A percentile compares a stretch with the other conserved stretches of the same genome.
phyloP scores from a whole-genome alignment of 2,329 filamentous ascomycete genomes.

The Phaeosphaeria sp. region DNA sequence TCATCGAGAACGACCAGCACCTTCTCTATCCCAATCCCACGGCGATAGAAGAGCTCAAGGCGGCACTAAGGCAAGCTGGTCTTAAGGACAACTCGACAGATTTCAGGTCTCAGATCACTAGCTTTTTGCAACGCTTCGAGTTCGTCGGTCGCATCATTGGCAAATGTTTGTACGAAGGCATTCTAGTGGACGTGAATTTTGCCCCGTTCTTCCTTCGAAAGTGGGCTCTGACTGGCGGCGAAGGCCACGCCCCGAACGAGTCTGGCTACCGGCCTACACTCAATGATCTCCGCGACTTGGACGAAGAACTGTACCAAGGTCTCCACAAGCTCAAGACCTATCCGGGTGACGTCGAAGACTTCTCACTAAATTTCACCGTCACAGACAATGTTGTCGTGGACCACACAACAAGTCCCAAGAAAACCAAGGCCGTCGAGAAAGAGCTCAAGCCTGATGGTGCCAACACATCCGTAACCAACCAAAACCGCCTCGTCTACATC shows the following conservation, averaged over 20 bases:
- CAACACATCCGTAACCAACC: slow-evolving; percentile 81
- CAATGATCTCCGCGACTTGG: slow-evolving; percentile 91
- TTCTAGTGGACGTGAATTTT: slow-evolving; percentile 90
- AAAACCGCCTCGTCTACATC: slow-evolving; percentile 93
- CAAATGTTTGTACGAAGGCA: slow-evolving; percentile 97
- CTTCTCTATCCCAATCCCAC: slow-evolving; percentile 87
- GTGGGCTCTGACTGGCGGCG: slow-evolving; percentile 80
- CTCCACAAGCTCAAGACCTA: slow-evolving; percentile 85
- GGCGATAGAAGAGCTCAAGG: slow-evolving; percentile 72
- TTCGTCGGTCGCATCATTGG: slow-evolving; percentile 92
- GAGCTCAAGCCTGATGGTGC: slow-evolving; percentile 80
- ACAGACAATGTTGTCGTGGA: slow-evolving; percentile 66
- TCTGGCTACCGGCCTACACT: slow-evolving; percentile 86
- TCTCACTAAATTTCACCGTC: slow-evolving; percentile 88
- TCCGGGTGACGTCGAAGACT: slow-evolving; percentile 76
- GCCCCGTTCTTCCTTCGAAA: slow-evolving; percentile 96
- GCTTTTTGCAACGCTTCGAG: slow-evolving; percentile 78
- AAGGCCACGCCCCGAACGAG: slow-evolving; percentile 67
- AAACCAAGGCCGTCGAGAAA: slow-evolving; percentile 69
- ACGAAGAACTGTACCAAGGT: slow-evolving; percentile 88
- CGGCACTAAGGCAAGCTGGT: slow-evolving; percentile 61
- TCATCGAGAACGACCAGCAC: slow-evolving; percentile 84
- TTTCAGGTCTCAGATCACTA: slow-evolving; percentile 64
- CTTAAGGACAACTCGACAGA: slow-evolving; percentile 61
- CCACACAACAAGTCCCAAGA: slow-evolving; percentile 38